phyloP scores from a whole-genome alignment of 345 rosid species.

The Euphorbia pulcherrima region DNA sequence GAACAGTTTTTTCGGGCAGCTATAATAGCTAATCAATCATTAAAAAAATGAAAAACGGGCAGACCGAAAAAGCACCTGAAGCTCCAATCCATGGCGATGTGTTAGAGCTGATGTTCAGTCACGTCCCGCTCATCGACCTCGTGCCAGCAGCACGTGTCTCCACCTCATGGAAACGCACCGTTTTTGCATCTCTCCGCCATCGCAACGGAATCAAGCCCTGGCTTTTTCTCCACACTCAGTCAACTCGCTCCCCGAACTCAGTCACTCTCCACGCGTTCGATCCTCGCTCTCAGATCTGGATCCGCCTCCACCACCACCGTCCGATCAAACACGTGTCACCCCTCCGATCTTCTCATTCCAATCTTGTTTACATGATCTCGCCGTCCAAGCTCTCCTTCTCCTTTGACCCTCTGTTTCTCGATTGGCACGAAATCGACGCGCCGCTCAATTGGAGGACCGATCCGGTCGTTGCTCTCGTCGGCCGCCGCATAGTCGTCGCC shows the following conservation, averaged over 20 bases:
- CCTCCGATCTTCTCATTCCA: constrained; percentile 57
- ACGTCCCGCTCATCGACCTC: constrained; percentile 59
- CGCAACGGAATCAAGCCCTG: constrained; percentile 50
- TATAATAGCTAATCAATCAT: too few species aligned
- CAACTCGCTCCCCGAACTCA: constrained; percentile 32
- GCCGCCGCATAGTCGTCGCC: constrained; percentile 42
- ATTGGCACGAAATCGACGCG: constrained; percentile 55
- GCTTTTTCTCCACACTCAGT: constrained; percentile 57
- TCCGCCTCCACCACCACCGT: constrained; percentile 29
- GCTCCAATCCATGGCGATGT: constrained; percentile 45
- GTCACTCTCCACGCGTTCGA: constrained; percentile 52
- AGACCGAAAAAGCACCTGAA: constrained; percentile 12
- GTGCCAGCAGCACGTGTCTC: constrained; percentile 55
- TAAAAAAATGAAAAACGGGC: neutral
- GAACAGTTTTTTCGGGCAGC: too few species aligned
- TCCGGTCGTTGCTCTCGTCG: constrained; percentile 62
- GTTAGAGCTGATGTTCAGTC: constrained; percentile 43
- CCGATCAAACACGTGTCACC: constrained; percentile 24
- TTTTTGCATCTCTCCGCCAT: constrained; percentile 58
- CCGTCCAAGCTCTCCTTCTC: constrained; percentile 60
- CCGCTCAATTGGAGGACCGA: constrained; percentile 61
- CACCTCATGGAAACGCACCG: constrained; percentile 59
- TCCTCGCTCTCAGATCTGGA: constrained; percentile 64
- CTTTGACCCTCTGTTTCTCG: constrained; percentile 54
- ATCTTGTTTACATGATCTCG: constrained; percentile 55